Evolutionary conservation across 495 filamentous ascomycete genomes (phyloP).

Genomic region (Aspergillus ellipticus): DNA sequence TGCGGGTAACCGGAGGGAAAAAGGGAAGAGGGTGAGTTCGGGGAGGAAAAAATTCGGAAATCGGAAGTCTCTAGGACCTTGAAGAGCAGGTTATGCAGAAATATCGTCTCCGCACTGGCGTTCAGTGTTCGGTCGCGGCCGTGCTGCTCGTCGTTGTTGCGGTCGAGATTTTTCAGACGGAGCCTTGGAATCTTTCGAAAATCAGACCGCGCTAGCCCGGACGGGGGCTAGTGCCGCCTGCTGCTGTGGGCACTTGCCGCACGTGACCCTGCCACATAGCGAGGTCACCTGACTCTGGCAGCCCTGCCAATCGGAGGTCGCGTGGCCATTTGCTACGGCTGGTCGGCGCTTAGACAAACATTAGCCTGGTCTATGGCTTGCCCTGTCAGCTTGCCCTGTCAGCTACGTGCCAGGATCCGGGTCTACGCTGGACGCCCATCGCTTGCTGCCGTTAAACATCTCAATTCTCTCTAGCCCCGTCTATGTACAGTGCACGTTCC

Average conservation of each 20-base stretch:
- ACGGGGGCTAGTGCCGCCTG: constrained; percentile 22
- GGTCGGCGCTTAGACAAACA: constrained; percentile 3
- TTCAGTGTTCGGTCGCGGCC: constrained; percentile 34
- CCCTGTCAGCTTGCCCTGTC: no score
- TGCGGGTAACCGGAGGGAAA: constrained; percentile 7
- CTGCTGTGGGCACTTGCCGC: constrained; percentile 13
- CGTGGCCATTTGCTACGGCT: neutral
- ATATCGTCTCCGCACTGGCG: constrained; percentile 25
- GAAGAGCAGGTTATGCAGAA: constrained; percentile 19
- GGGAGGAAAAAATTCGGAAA: constrained; percentile 7
- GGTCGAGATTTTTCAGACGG: constrained; percentile 44
- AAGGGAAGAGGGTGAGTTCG: constrained; percentile 5
- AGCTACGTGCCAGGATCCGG: neutral
- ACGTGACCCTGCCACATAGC: constrained; percentile 28
- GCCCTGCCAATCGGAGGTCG: constrained; percentile 25
- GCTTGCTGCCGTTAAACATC: neutral
- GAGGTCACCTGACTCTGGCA: constrained; percentile 33
- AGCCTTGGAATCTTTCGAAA: constrained; percentile 46
- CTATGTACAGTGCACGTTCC: constrained; percentile 14
- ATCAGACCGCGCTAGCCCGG: constrained; percentile 38
- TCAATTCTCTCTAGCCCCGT: neutral
- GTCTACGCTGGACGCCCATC: neutral
- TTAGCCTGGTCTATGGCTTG: neutral
- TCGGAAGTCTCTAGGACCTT: constrained; percentile 10
- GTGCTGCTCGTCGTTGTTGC: constrained; percentile 42